phyloP scores from a whole-genome alignment of 225 moss, liverwort and hornwort genomes.

The Rhytidiadelphus loreus region DNA sequence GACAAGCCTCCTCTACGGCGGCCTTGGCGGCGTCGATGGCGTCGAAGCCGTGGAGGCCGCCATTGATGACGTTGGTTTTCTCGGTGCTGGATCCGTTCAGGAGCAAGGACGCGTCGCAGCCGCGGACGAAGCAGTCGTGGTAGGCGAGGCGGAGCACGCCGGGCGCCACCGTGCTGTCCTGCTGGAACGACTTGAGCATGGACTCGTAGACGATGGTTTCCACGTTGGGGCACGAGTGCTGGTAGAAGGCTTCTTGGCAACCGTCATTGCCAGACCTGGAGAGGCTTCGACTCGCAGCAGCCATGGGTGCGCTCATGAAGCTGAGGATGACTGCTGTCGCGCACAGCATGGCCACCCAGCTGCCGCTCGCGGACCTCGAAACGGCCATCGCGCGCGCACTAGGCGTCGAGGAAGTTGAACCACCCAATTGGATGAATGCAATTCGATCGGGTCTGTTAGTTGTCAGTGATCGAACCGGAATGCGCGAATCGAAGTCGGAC shows the following conservation, averaged over 20 bases:
- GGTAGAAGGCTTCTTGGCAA: not conserved
- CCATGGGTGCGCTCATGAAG: not conserved
- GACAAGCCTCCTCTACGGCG: conserved; percentile 54
- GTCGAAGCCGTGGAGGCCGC: conserved; percentile 7
- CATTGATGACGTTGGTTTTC: not conserved
- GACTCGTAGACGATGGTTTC: not conserved
- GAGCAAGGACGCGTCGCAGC: not conserved
- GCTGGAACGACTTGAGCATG: not conserved
- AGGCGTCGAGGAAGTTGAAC: not conserved
- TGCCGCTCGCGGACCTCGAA: not conserved
- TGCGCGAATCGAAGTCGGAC: not conserved
- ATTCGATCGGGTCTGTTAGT: not conserved
- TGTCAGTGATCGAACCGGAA: not conserved
- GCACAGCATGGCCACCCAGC: not conserved
- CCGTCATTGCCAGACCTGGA: too few relatives aligned
- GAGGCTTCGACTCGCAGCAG: too few relatives aligned
- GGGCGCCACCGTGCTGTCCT: not conserved
- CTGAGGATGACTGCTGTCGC: not conserved
- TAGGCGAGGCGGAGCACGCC: not conserved
- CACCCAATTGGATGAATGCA: not conserved
- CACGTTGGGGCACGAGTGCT: not conserved
- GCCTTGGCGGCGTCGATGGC: conserved; percentile 51
- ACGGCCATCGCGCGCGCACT: not conserved
- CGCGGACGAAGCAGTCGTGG: not conserved
- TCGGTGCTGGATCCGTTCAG: not conserved